Evolutionary conservation across 2,329 filamentous ascomycete species (phyloP), one percentile per base, ranked within the genome.

Genomic region (Zymoseptoria passerinii): DNA sequence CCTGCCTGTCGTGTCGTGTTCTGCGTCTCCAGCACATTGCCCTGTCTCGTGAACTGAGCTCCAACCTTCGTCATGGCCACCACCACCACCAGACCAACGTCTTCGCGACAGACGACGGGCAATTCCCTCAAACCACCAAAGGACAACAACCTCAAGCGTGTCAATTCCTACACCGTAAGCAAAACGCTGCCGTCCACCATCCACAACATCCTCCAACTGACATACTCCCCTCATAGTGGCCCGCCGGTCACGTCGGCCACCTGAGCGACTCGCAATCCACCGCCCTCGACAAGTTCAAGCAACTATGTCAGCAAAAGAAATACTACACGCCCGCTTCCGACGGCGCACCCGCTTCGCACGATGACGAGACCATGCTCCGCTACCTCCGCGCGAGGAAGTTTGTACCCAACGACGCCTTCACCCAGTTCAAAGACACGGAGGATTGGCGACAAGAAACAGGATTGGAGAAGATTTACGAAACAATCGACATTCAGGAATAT

Each of bases 361-460:
- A 90, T 68, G 88, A 92, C 71, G 81, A 86, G 67, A 87, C 85
- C 3, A 74, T 92, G 59, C 78, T 92, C 83, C 90, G 92, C 60
- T 96, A 88, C 73, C 80, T 96, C 54, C 88, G 92, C 67, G 92
- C 92, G 35, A 85, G 92, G 58, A 88, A 85, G 73, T 96, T 92
- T 79, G 77, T 87, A 28, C 82, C 89, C 8, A 76, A 84, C 65
- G 90, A 92, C 65, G 92, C 92, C 10, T 86, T 86, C 71, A 81
- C 77, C 59, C 92, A 96, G 75, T 95, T 96, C 76, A 85, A 86
- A 68, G 89, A 91, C 56, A 96, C 91, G 0, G 90, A 95, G 74
- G 83, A 89, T 59, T 96, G 92, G 89, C 85, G 92, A 61, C 83
- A 83, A 65, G 84, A 88, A 62, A 92, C 92, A 72, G 80, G 89